Conservation (phyloP, 169 alveolate species). For the Cryptosporidium felis region DNA sequence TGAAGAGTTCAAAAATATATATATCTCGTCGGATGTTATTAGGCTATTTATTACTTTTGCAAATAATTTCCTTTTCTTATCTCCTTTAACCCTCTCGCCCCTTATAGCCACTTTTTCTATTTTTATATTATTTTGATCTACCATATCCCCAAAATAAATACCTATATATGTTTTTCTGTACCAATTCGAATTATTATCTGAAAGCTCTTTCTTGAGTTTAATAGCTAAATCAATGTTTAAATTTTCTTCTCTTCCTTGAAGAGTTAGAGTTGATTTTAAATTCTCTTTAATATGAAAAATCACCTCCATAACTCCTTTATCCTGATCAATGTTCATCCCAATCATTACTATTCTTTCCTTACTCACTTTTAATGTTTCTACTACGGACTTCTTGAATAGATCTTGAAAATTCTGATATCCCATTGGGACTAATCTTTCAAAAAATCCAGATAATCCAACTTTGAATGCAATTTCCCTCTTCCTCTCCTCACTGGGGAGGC, state of each 20-base stretch:
- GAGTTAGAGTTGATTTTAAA: background rate
- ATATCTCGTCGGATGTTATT: background rate
- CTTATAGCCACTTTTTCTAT: background rate
- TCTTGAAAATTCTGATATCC: constrained; percentile 5
- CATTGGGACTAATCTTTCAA: constrained; percentile 14
- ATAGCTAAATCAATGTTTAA: background rate
- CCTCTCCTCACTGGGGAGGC: constrained; percentile 73
- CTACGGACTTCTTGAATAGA: constrained; percentile 20
- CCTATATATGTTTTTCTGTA: constrained; percentile 51
- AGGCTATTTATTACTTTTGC: background rate
- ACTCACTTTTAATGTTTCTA: background rate
- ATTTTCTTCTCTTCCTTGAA: background rate
- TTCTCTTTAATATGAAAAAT: background rate
- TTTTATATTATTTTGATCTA: constrained; percentile 11
- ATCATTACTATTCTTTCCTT: constrained; percentile 13
- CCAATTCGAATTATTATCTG: constrained; percentile 41
- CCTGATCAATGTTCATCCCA: background rate
- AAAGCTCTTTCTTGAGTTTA: background rate
- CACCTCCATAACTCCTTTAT: background rate
- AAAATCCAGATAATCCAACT: constrained; percentile 34
- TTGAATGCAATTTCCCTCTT: constrained; percentile 56
- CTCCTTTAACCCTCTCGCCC: background rate
- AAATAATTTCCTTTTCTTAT: background rate
- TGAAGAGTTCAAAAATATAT: constrained; percentile 21
- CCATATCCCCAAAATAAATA: constrained; percentile 15